Evolutionary conservation across 495 filamentous ascomycete species (phyloP).

Genomic region (Clavariopsis aquatica): DNA sequence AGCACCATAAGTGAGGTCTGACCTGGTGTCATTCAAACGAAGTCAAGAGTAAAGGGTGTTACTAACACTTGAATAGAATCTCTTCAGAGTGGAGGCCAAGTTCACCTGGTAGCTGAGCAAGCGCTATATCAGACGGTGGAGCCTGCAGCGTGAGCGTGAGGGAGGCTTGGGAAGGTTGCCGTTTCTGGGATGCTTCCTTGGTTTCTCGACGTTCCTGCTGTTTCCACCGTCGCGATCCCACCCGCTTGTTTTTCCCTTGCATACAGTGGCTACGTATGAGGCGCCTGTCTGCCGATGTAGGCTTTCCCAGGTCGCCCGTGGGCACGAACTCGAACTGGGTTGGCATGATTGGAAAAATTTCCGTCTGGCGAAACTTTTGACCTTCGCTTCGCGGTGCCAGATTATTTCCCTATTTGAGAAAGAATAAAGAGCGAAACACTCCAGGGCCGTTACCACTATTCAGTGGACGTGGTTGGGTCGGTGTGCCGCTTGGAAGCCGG

Average conservation of each 20-base stretch:
- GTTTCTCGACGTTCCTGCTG: background rate
- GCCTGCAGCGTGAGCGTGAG: too few species aligned
- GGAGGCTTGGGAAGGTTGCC: background rate
- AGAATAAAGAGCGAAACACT: too few species aligned
- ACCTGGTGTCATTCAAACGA: background rate
- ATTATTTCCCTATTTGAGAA: background rate
- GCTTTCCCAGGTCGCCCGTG: background rate
- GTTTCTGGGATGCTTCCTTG: background rate
- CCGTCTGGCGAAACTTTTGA: too few species aligned
- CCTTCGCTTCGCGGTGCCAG: background rate
- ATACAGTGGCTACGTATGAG: conserved; percentile 15
- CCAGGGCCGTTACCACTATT: too few species aligned
- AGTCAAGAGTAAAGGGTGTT: background rate
- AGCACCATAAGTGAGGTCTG: background rate
- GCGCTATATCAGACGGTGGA: background rate
- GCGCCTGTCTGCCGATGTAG: background rate
- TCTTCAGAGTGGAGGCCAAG: background rate
- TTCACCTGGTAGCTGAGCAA: background rate
- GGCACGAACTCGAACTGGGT: conserved; percentile 11
- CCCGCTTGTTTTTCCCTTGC: conserved; percentile 21
- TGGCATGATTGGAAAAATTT: background rate
- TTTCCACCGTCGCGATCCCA: conserved; percentile 1
- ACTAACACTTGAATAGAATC: conserved; percentile 8
- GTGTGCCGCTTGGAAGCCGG: too few species aligned
- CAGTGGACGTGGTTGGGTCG: too few species aligned